Conservation (phyloP, 305 asterid genomes). For the Salvia sclarea region DNA sequence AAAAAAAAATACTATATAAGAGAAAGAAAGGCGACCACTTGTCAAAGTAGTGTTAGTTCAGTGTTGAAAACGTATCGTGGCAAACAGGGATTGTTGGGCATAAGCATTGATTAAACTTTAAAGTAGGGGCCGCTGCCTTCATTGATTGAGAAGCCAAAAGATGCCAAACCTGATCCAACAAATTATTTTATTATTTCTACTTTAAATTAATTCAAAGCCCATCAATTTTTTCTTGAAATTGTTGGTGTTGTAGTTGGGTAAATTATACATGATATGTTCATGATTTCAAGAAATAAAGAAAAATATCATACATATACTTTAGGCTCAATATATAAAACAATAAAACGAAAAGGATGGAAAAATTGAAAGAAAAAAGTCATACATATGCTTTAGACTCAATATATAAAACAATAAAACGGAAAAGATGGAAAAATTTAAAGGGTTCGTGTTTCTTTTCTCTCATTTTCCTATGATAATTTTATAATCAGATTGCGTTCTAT, state of each 20-base stretch:
- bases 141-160: neutral
- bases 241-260: neutral
- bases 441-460: too few relatives aligned
- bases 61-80: constrained; percentile 34
- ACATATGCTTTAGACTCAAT: too few relatives aligned
- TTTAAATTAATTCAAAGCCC: neutral
- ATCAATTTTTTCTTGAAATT: neutral
- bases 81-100: constrained; percentile 1
- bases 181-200: neutral
- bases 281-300: too few relatives aligned
- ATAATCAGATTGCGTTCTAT: too few relatives aligned
- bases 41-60: neutral
- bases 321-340: too few relatives aligned
- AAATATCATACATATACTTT: too few relatives aligned
- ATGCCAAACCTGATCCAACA: neutral
- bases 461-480: too few relatives aligned
- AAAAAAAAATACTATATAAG: neutral
- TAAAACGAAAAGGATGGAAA: too few relatives aligned
- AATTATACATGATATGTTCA: neutral
- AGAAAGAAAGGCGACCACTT: neutral
- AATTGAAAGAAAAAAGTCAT: too few relatives aligned
- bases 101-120: neutral
- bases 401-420: too few relatives aligned
- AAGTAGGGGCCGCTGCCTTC: constrained; percentile 2
- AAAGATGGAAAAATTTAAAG: too few relatives aligned